phyloP scores from a whole-genome alignment of 2,329 filamentous ascomycete genomes.

The Diaporthe australafricana region DNA sequence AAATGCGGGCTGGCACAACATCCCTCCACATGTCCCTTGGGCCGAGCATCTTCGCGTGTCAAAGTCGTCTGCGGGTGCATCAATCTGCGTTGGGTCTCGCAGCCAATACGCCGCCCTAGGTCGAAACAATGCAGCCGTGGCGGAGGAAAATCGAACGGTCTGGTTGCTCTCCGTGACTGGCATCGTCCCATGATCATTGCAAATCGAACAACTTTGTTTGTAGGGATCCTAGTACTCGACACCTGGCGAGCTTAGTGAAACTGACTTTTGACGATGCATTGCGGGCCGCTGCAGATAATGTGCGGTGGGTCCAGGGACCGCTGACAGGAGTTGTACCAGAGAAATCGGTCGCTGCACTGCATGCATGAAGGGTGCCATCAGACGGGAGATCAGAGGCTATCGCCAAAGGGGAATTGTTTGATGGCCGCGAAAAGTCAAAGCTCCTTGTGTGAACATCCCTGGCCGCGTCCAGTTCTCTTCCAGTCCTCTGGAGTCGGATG shows the following conservation, averaged over 20 bases:
- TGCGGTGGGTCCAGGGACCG: constrained; percentile 25
- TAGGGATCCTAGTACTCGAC: constrained; percentile 12
- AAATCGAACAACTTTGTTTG: constrained; percentile 27
- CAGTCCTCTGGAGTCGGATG: constrained; percentile 17
- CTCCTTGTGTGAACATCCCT: constrained; percentile 17
- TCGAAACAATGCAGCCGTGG: constrained; percentile 21
- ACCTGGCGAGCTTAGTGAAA: constrained; percentile 20
- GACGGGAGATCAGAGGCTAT: constrained; percentile 25
- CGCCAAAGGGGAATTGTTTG: constrained; percentile 10
- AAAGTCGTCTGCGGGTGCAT: constrained; percentile 19
- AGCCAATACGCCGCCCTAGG: background rate
- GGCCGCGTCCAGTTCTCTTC: constrained; percentile 2
- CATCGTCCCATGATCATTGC: constrained; percentile 27
- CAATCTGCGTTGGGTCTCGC: constrained; percentile 11
- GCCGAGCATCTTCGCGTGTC: constrained; percentile 24
- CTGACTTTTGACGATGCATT: constrained; percentile 11
- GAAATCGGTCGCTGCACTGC: background rate
- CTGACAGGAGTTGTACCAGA: constrained; percentile 23
- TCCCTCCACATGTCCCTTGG: constrained; percentile 13
- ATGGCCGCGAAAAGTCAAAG: constrained; percentile 19
- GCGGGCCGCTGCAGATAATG: constrained; percentile 3
- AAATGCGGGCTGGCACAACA: constrained; percentile 18
- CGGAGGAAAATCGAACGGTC: constrained; percentile 26
- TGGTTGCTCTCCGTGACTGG: constrained; percentile 13
- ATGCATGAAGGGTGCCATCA: constrained; percentile 10